Conservation (phyloP, 2,329 filamentous ascomycete genomes). For the Xylaria sp. region DNA sequence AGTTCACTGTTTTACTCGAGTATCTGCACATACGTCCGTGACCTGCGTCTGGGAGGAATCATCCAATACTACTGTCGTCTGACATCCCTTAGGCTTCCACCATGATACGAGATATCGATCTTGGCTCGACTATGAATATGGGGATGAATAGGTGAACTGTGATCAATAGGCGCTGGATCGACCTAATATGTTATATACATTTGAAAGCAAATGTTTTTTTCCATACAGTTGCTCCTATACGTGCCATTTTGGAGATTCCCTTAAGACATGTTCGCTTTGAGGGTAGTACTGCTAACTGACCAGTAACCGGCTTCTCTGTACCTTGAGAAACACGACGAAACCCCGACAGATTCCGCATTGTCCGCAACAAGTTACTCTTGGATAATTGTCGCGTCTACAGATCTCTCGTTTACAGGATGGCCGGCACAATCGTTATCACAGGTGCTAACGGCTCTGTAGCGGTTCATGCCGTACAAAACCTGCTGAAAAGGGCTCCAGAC, state of each 20-base stretch:
- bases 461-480: constrained; percentile 36
- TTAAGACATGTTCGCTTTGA: neutral
- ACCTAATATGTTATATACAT: neutral
- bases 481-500: constrained; percentile 39
- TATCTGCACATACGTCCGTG: neutral
- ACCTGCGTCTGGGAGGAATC: neutral
- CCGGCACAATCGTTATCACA: constrained; percentile 51
- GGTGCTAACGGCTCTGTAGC: constrained; percentile 53
- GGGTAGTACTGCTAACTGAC: neutral
- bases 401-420: constrained; percentile 38
- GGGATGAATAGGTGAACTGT: neutral
- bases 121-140: neutral
- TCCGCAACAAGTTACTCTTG: neutral
- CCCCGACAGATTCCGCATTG: neutral
- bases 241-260: neutral
- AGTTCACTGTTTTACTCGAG: neutral
- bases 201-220: neutral
- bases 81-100: neutral
- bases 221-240: neutral
- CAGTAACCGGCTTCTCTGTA: neutral
- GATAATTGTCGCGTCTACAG: neutral
- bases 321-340: neutral
- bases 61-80: neutral
- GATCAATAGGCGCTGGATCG: neutral
- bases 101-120: neutral